Base-by-base conservation (phyloP, 495 filamentous ascomycete genomes). In the Pyronema omphalodes region DNA sequence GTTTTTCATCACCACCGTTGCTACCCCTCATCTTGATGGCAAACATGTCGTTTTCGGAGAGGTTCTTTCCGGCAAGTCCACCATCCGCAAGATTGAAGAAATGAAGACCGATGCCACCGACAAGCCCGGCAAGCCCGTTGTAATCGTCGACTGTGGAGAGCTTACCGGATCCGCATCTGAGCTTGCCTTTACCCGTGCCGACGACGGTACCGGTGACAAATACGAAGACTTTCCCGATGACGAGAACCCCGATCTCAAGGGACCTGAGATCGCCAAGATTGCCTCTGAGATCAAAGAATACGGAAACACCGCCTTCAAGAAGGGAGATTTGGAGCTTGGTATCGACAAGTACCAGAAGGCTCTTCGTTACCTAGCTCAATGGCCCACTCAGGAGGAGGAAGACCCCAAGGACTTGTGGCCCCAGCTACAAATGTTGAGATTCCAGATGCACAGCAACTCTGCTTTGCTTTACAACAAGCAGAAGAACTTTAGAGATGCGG, bases 41-140 rank as follows among this genome's bases (percentile, higher is more conserved):
- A 99, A 96, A 73, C 91, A 99, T 70, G 91, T 99, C 54, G 91
- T 99, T 54, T 99, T 96, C 69, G 91, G 91, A 57, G 83, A 96
- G 70, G 89, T 99, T 43, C 73, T 94, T 59, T 82, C 78, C 37
- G 93, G 93, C 58, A 96, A 94, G 71, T 87, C 83, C 51, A 73
- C 95, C 19, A 76, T 96, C 19, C 81, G 91, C 44, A 81, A 88
- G 67, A 81, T 96, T 64, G 91, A 99, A 70, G 88, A 88, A 67
- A 68, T 89, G 62, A 66, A 69, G n/a, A 93, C 86, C 3, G 73
- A 81, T 57, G 71, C 70, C 44, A 71, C 67, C 60, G 91, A 99
- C 76, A 89, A 88, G 74, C 91, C 91, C 14, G 62, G 58, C 34
- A 67, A 74, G 50, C 82, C 86, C 50, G 83, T 79, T 48, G 76